Evolutionary conservation across 352 stramenopile species (phyloP), one percentile per base, ranked within the genome.

Genomic region (Peronospora farinosa): DNA sequence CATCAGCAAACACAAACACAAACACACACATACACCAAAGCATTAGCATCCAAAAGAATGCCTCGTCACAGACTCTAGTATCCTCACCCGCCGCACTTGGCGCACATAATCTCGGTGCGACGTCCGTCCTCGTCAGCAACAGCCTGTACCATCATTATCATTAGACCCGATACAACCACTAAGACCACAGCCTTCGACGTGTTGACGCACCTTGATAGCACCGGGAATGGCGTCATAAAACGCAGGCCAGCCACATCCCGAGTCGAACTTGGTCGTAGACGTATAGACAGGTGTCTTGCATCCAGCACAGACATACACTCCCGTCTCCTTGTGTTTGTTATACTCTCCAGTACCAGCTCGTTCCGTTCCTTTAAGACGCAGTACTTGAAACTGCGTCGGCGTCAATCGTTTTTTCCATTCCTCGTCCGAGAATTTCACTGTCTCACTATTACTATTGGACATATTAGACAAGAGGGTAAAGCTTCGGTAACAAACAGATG

Each of bases 341-440:
- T 95, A 95, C 69, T 90, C 74, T 62, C 86, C 86, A 35, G 82
- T 95, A 40, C 80, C 82, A 7, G 82, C 69, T 46, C 78, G 84
- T 72, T 96, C 88, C 37, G 86, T 96, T 43, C 85, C 86, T 57
- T 96, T 96, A 43, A 92, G 74, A 15, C 88, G 84, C 65, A 96
- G 74, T 36, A 96, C 78, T 47, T 91, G 58, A 60, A 73, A 96
- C 68, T 96, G 78, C 49, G 78, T 72, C 0, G 76, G 74, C 54
- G 70, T 76, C 40, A 96, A 78, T 17, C 62, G 65, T 44, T 79
- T 47, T 63, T 93, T 84, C 85, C 86, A 96, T 52, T 96, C 85
- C 13, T 62, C 63, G 31, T 94, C 70, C 46, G 68, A 80, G 49
- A 86, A 66, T 5, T 80, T 60, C 25, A 69, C 55, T 23, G 40